Conservation (phyloP, 345 rosid genomes). For the Populus alba region DNA sequence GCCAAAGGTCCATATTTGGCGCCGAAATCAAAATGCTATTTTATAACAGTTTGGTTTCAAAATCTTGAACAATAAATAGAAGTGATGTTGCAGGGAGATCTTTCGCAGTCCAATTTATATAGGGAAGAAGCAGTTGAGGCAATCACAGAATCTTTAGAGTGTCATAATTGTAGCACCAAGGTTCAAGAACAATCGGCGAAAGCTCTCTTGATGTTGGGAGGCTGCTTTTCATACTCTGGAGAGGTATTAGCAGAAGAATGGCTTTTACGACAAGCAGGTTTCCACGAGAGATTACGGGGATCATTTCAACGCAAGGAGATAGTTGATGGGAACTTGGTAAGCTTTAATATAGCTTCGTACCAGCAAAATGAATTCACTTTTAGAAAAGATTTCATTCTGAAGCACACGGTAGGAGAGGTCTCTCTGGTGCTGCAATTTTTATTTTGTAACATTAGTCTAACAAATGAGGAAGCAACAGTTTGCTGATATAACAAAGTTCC, state of each 20-base stretch:
- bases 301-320: constrained; percentile 18
- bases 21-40: not conserved
- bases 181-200: constrained; percentile 56
- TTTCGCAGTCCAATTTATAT: constrained; percentile 42
- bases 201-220: constrained; percentile 55
- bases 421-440: not conserved
- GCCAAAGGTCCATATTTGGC: not conserved
- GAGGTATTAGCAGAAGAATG: constrained; percentile 38
- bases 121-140: constrained; percentile 66
- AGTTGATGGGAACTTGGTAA: constrained; percentile 32
- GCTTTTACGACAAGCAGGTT: constrained; percentile 42
- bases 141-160: constrained; percentile 40
- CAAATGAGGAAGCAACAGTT: not conserved
- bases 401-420: not conserved
- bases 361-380: not conserved
- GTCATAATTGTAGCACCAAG: constrained; percentile 23
- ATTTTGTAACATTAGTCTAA: not conserved
- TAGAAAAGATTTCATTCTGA: not conserved
- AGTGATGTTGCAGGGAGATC: constrained; percentile 55
- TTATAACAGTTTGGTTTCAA: not conserved
- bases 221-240: constrained; percentile 33
- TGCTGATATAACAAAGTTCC: not conserved
- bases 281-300: constrained; percentile 19
- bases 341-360: not conserved
- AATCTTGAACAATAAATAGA: constrained; percentile 23